A percentile compares a stretch with the other conserved stretches of the same genome.
These are phyloP conservation scores for Neurospora sp. DNA, from an alignment of 2,329 filamentous ascomycete genomes.

Conservation along the genomic window DNA sequence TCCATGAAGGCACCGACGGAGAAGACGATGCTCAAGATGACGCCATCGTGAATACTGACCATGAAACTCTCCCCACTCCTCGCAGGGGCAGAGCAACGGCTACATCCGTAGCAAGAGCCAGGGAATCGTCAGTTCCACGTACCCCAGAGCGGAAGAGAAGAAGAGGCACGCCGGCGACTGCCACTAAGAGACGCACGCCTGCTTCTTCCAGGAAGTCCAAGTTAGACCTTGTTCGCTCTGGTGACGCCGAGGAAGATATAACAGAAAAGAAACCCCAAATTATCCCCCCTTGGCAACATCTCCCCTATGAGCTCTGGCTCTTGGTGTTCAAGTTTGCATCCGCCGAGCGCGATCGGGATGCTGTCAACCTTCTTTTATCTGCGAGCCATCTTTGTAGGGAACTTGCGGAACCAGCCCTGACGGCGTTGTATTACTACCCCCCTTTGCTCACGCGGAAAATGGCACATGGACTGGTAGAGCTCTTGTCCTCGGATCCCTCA, in stretches of 20 bases:
- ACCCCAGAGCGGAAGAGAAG: background rate
- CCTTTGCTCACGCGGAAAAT: slow-evolving; percentile 43
- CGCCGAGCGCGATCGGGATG: slow-evolving; percentile 32
- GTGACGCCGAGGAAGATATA: background rate
- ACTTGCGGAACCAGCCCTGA: slow-evolving; percentile 64
- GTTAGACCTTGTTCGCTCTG: background rate
- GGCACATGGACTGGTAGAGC: slow-evolving; percentile 33
- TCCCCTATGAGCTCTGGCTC: slow-evolving; percentile 46
- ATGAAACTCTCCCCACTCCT: slow-evolving; percentile 1
- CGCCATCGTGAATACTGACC: slow-evolving; percentile 5
- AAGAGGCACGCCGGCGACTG: background rate
- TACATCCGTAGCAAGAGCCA: background rate
- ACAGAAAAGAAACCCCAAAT: slow-evolving; percentile 4
- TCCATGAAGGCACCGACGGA: slow-evolving; percentile 12
- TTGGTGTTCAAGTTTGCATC: slow-evolving; percentile 62
- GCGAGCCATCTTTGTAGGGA: slow-evolving; percentile 51
- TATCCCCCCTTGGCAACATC: slow-evolving; percentile 20
- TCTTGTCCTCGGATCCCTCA: slow-evolving; percentile 45
- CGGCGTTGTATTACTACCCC: slow-evolving; percentile 61
- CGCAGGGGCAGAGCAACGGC: background rate
- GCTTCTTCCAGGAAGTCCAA: background rate
- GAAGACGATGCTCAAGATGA: slow-evolving; percentile 1
- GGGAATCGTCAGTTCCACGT: background rate
- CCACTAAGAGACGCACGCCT: background rate
- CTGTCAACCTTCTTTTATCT: slow-evolving; percentile 54